These are phyloP conservation scores for Syzygium aqueum DNA, from an alignment of 345 rosid genomes.

Conservation along the genomic window DNA sequence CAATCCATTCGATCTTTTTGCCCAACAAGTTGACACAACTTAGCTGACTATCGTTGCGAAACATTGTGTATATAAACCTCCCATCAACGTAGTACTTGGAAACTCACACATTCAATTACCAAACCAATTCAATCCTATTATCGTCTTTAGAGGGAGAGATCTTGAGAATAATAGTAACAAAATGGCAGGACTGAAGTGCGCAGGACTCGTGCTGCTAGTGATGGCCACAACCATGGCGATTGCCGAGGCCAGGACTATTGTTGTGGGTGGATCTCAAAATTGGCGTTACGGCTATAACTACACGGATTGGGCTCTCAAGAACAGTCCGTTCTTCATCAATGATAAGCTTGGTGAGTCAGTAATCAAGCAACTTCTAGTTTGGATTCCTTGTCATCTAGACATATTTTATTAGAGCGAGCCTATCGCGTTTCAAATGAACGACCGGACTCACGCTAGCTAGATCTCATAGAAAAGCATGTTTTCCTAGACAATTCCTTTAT, in stretches of 20 bases:
- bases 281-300: conserved; percentile 19
- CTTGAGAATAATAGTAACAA: not conserved
- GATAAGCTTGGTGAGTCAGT: conserved; percentile 10
- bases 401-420: not conserved
- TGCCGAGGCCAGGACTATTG: conserved; percentile 9
- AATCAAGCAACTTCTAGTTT: not conserved
- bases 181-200: not conserved
- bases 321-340: conserved; percentile 11
- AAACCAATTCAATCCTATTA: not conserved
- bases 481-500: not conserved
- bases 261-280: conserved; percentile 11
- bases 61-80: not conserved
- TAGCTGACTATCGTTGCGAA: not conserved
- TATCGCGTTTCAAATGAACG: not conserved
- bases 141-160: not conserved
- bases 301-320: conserved; percentile 16
- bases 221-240: conserved; percentile 3
- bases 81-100: not conserved
- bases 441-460: not conserved
- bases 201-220: not conserved
- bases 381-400: not conserved
- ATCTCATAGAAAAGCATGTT: not conserved
- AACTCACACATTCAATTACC: not conserved
- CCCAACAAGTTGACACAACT: not conserved
- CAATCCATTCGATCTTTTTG: not conserved